These are phyloP conservation scores for Linderniella brevidens DNA, from an alignment of 257 asterid species.

Conservation along the genomic window DNA sequence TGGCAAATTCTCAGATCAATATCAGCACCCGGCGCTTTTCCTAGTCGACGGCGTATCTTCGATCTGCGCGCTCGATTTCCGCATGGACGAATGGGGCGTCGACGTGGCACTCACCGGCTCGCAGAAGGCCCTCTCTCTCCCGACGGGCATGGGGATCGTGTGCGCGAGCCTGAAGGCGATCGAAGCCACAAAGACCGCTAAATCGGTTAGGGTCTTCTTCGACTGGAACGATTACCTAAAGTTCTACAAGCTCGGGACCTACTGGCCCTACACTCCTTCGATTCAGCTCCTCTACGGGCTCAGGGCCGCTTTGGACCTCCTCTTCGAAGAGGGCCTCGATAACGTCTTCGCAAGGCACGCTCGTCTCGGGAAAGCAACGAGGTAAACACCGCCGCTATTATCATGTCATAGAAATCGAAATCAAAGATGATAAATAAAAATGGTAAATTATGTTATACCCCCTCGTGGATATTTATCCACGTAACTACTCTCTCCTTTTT, in stretches of 20 bases:
- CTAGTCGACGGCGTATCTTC: conserved; percentile 97
- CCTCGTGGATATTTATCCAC: too few relatives aligned
- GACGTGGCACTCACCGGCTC: conserved; percentile 97
- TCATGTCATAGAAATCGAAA: too few relatives aligned
- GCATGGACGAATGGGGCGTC: conserved; percentile 99
- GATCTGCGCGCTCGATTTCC: conserved; percentile 91
- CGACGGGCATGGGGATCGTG: conserved; percentile 87
- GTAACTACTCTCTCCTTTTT: too few relatives aligned
- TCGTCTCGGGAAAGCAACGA: conserved; percentile 87
- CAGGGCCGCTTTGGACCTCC: conserved; percentile 73
- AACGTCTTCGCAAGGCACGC: conserved; percentile 69
- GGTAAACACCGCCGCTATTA: conserved; percentile 37
- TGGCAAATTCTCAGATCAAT: conserved; percentile 66
- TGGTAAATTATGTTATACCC: too few relatives aligned
- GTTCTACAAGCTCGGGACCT: conserved; percentile 84
- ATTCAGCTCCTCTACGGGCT: conserved; percentile 89
- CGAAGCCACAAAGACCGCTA: conserved; percentile 79
- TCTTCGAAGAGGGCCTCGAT: conserved; percentile 95
- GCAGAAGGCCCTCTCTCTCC: conserved; percentile 93
- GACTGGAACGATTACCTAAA: conserved; percentile 92
- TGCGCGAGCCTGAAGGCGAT: conserved; percentile 95
- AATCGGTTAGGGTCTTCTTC: conserved; percentile 85
- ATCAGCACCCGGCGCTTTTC: conserved; percentile 82
- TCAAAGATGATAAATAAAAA: too few relatives aligned
- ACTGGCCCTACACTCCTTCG: conserved; percentile 99